phyloP scores from a whole-genome alignment of 2,329 filamentous ascomycete genomes.

The Phoma sp. region DNA sequence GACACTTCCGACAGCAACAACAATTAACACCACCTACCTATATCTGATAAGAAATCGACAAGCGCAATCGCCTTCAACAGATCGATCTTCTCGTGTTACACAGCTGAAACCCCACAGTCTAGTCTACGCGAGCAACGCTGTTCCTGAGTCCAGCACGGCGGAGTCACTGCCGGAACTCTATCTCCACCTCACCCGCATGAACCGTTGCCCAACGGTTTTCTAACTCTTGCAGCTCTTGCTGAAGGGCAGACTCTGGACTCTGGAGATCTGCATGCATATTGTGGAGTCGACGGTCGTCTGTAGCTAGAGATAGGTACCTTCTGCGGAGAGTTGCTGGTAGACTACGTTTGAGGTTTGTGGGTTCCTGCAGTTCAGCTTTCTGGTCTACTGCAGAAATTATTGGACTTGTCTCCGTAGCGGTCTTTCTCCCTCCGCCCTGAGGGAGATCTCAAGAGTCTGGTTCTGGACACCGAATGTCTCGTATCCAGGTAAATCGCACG shows the following conservation, averaged over 20 bases:
- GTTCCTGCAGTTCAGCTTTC: background rate
- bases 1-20: too few relatives aligned
- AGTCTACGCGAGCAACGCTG: background rate
- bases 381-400: background rate
- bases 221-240: background rate
- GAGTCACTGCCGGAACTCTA: conserved; percentile 7
- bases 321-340: background rate
- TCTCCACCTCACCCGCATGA: background rate
- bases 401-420: conserved; percentile 1
- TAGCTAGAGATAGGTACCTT: background rate
- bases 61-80: background rate
- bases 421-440: background rate
- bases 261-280: conserved; percentile 2
- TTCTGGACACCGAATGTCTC: background rate
- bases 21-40: background rate
- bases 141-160: background rate
- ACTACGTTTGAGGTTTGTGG: background rate
- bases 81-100: background rate
- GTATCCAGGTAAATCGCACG: too few relatives aligned
- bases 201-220: conserved; percentile 1
- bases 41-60: background rate
- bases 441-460: background rate
- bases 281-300: background rate
- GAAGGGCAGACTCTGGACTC: background rate
- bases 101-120: background rate